These are phyloP conservation scores for Pleochaeta shiraiana DNA, from an alignment of 2,329 filamentous ascomycete species.

Conservation along the genomic window DNA sequence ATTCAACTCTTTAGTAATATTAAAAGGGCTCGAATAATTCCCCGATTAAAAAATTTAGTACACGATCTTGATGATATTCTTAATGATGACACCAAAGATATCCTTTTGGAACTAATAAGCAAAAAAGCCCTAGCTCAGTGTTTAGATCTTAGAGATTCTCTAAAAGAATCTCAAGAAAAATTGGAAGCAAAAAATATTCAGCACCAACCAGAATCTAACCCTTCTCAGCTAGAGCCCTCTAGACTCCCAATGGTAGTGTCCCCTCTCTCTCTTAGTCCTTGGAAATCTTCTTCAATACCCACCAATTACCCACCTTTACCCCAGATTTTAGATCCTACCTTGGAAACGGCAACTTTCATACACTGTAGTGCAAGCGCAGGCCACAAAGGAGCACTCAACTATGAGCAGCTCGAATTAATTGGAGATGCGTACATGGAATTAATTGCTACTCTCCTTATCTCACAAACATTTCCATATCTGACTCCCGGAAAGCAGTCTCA, in stretches of 20 bases:
- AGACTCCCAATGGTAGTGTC: slow-evolving; percentile 12
- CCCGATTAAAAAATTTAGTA: slow-evolving; percentile 13
- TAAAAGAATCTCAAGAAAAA: slow-evolving; percentile 7
- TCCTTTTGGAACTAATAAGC: slow-evolving; percentile 8
- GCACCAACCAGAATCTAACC: background rate
- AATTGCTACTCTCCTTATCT: slow-evolving; percentile 54
- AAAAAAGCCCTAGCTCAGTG: slow-evolving; percentile 10
- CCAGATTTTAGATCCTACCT: slow-evolving; percentile 30
- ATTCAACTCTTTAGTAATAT: background rate
- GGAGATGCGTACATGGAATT: slow-evolving; percentile 74
- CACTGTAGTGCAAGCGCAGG: slow-evolving; percentile 24
- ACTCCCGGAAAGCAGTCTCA: slow-evolving; percentile 49
- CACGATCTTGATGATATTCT: slow-evolving; percentile 13
- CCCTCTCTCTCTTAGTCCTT: slow-evolving; percentile 23
- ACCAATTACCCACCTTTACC: slow-evolving; percentile 34
- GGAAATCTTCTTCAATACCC: slow-evolving; percentile 28
- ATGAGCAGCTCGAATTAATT: slow-evolving; percentile 73
- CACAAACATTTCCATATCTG: slow-evolving; percentile 42
- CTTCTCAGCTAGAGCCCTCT: slow-evolving; percentile 5
- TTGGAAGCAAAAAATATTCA: slow-evolving; percentile 1
- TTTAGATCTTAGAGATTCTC: slow-evolving; percentile 9
- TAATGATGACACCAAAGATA: slow-evolving; percentile 9
- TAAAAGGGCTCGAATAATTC: background rate
- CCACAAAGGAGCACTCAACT: slow-evolving; percentile 23
- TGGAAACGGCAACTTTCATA: slow-evolving; percentile 43